phyloP scores from a whole-genome alignment of 2,329 filamentous ascomycete genomes.

The Knoxdaviesia proteae region DNA sequence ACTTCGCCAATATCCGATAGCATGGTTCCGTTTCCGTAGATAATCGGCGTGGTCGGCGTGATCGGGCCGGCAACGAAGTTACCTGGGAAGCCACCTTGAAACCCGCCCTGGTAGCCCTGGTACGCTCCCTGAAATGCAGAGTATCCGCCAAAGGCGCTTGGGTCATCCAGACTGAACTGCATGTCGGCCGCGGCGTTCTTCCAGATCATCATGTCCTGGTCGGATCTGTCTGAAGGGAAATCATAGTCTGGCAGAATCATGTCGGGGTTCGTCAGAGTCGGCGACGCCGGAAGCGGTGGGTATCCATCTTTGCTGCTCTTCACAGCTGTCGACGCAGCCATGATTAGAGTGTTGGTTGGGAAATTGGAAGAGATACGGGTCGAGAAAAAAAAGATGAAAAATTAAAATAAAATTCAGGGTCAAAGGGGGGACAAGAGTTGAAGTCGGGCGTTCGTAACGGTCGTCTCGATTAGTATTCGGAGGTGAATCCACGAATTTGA shows the following conservation, averaged over 20 bases:
- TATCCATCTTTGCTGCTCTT: too few species aligned
- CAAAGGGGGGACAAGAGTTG: not conserved
- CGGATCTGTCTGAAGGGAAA: constrained; percentile 28
- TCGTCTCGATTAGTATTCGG: not conserved
- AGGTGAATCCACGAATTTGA: too few species aligned
- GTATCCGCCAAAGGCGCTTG: too few species aligned
- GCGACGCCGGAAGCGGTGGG: constrained; percentile 37
- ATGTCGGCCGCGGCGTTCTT: constrained; percentile 21
- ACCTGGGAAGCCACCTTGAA: constrained; percentile 4
- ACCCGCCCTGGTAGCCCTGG: constrained; percentile 18
- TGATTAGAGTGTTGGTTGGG: too few species aligned
- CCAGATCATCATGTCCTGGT: constrained; percentile 31
- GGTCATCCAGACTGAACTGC: constrained; percentile 6
- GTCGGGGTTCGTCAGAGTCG: constrained; percentile 79
- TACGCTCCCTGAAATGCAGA: constrained; percentile 2
- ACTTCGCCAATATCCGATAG: constrained; percentile 43
- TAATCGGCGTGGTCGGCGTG: constrained; percentile 39
- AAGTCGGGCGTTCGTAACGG: not conserved
- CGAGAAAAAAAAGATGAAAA: not conserved
- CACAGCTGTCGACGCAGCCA: too few species aligned
- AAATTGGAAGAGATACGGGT: too few species aligned
- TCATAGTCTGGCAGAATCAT: constrained; percentile 75
- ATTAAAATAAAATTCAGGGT: not conserved
- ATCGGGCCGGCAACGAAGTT: constrained; percentile 21
- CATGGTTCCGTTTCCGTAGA: constrained; percentile 50